Conservation (phyloP, 768 basidiomycete genomes). For the Cyclocybe aegerita region DNA sequence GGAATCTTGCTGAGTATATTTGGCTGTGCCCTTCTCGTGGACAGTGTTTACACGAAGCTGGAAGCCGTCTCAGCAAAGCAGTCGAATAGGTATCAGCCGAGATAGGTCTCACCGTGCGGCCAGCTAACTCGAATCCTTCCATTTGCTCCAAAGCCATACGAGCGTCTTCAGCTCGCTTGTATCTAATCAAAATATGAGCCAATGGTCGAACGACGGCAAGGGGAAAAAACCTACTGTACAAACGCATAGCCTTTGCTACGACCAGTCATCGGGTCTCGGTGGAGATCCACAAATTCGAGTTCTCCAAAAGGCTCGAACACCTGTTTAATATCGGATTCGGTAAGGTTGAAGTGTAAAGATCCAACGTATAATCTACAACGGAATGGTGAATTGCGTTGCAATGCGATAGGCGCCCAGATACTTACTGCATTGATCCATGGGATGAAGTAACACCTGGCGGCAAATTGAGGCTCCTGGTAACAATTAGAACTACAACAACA, state of each 20-base stretch:
- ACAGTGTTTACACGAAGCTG: conserved; percentile 90
- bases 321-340: conserved; percentile 96
- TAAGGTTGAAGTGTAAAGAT: conserved; percentile 94
- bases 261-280: conserved; percentile 91
- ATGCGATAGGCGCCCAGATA: conserved; percentile 14
- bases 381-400: neutral
- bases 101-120: conserved; percentile 68
- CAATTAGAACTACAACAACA: conserved; percentile 6
- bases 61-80: conserved; percentile 5
- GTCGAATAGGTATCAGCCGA: conserved; percentile 3
- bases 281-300: conserved; percentile 97
- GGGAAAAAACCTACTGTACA: conserved; percentile 71
- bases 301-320: conserved; percentile 99
- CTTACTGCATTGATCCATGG: conserved; percentile 83
- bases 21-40: conserved; percentile 82
- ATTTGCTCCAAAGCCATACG: conserved; percentile 97
- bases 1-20: conserved; percentile 74
- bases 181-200: conserved; percentile 42
- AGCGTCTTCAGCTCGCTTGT: conserved; percentile 89
- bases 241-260: conserved; percentile 98
- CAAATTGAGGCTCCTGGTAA: conserved; percentile 69
- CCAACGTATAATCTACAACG: conserved; percentile 88
- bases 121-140: conserved; percentile 98
- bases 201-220: neutral
- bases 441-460: conserved; percentile 83